A percentile compares a stretch with the other conserved stretches of the same genome.
phyloP scores from a whole-genome alignment of 768 basidiomycete species.

The Termitomyces sp. region DNA sequence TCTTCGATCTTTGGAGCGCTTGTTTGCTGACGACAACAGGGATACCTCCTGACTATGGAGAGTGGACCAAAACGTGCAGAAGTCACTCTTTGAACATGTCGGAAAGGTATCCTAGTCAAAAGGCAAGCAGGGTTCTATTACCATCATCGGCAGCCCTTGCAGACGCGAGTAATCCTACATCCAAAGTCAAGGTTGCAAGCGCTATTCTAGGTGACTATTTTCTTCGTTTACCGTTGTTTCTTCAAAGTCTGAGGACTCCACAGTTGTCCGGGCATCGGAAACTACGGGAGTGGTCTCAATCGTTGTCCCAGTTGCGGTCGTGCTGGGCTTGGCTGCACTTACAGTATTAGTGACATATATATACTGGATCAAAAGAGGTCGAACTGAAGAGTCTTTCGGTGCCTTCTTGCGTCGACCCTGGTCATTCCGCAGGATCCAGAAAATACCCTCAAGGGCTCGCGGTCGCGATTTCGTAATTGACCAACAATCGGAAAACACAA shows the following conservation, averaged over 20 bases:
- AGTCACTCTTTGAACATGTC: constrained; percentile 7
- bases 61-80: constrained; percentile 10
- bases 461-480: constrained; percentile 15
- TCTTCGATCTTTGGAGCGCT: constrained; percentile 23
- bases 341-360: not conserved
- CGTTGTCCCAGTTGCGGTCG: constrained; percentile 6
- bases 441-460: constrained; percentile 6
- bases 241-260: not conserved
- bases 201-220: constrained; percentile 7
- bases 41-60: constrained; percentile 3
- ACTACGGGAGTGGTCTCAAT: constrained; percentile 1
- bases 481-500: constrained; percentile 2
- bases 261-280: constrained; percentile 1
- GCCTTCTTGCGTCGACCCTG: not conserved
- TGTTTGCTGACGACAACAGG: constrained; percentile 12
- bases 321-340: constrained; percentile 1
- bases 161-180: constrained; percentile 2
- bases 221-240: not conserved
- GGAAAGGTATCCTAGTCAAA: constrained; percentile 5
- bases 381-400: not conserved
- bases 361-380: constrained; percentile 1
- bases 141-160: constrained; percentile 6
- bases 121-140: not conserved
- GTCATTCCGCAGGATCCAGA: not conserved
- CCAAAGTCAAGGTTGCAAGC: not conserved